Evolutionary conservation across 78 protist species (phyloP).

Genomic region (Protostelium mycophagum): DNA sequence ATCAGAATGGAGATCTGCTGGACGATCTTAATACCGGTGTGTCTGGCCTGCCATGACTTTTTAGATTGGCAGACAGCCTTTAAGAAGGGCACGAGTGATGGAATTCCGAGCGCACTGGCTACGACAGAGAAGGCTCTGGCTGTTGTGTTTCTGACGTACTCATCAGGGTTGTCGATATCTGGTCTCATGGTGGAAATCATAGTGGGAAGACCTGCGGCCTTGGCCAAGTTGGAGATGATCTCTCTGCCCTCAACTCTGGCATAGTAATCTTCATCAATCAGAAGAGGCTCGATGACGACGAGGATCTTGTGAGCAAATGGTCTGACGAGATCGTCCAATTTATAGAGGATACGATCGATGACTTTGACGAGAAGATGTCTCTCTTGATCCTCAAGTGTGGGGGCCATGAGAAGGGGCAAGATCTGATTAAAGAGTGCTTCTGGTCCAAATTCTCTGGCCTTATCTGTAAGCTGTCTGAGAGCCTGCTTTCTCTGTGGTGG

Average conservation of each 20-base stretch:
- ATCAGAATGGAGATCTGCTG: slow-evolving; percentile 95
- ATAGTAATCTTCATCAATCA: slow-evolving; percentile 96
- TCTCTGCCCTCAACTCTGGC: slow-evolving; percentile 98
- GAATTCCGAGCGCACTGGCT: slow-evolving; percentile 97
- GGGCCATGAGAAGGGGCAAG: slow-evolving; percentile 92
- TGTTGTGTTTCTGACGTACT: slow-evolving; percentile 96
- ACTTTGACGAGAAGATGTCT: slow-evolving; percentile 98
- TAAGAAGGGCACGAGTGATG: slow-evolving; percentile 92
- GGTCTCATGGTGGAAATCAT: slow-evolving; percentile 98
- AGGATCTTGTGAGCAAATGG: slow-evolving; percentile 95
- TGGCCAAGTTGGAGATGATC: slow-evolving; percentile 94
- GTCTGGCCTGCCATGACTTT: slow-evolving; percentile 96
- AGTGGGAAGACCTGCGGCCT: slow-evolving; percentile 98
- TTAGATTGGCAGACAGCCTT: slow-evolving; percentile 93
- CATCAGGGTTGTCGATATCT: slow-evolving; percentile 92
- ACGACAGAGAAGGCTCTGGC: slow-evolving; percentile 99
- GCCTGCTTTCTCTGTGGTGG: slow-evolving; percentile 97
- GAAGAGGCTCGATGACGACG: slow-evolving; percentile 96
- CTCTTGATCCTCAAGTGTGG: slow-evolving; percentile 97
- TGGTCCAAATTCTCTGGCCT: slow-evolving; percentile 96
- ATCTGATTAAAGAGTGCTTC: slow-evolving; percentile 94
- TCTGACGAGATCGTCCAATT: slow-evolving; percentile 95
- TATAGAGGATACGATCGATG: slow-evolving; percentile 93
- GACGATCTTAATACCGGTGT: slow-evolving; percentile 96
- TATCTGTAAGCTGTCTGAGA: slow-evolving; percentile 89